A percentile compares a stretch with the other conserved stretches of the same genome.
Conservation (phyloP, 352 stramenopile genomes). For the Phytophthora quininea region DNA sequence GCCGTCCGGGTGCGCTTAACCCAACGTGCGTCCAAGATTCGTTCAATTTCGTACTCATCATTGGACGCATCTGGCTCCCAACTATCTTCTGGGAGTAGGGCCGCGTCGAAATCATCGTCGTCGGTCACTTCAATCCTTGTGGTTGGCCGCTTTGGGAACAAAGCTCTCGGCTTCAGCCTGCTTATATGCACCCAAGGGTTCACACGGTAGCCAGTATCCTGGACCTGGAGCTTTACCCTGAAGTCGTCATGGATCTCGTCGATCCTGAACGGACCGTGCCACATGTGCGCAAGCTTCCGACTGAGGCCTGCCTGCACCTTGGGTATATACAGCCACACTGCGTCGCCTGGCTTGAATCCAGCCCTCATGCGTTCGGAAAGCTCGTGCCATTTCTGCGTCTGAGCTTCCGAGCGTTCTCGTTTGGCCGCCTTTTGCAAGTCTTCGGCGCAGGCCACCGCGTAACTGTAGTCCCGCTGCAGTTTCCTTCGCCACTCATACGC, state of each 20-base stretch:
- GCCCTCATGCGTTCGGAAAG: conserved; percentile 11
- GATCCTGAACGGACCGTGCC: background rate
- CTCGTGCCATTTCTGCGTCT: conserved; percentile 10
- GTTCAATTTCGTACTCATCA: background rate
- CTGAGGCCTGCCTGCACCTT: background rate
- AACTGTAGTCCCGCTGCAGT: conserved; percentile 11
- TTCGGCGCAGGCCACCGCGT: conserved; percentile 1
- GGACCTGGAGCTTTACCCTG: background rate
- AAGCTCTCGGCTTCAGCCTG: background rate
- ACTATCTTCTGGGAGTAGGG: background rate
- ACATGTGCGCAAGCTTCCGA: background rate
- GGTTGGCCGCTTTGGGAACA: background rate
- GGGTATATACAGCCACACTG: conserved; percentile 9
- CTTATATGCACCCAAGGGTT: background rate
- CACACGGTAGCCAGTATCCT: background rate
- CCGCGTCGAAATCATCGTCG: background rate
- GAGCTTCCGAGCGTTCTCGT: background rate
- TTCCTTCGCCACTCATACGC: conserved; percentile 12
- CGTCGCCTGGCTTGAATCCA: conserved; percentile 1
- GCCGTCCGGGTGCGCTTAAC: background rate
- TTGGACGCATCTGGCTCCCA: background rate
- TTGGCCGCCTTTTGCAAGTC: conserved; percentile 15
- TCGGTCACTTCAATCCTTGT: background rate
- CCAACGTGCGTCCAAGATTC: background rate
- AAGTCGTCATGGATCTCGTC: background rate